Evolutionary conservation across 1,284 basidiomycete genomes (phyloP).

Genomic region (Trametes versicolor): DNA sequence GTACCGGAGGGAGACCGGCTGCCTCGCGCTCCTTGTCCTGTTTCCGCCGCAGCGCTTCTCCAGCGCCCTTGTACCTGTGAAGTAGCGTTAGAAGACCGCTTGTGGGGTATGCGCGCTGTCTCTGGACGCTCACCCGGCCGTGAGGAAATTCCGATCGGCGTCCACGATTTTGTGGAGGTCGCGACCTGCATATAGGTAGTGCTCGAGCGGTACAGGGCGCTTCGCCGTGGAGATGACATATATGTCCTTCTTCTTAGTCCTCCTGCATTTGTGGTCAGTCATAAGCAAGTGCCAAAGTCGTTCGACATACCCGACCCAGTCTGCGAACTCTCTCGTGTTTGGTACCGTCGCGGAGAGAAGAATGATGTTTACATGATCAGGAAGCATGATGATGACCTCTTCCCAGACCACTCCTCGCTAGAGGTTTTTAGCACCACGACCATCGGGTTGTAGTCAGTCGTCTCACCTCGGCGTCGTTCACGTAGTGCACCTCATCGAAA

Average conservation of each 20-base stretch:
- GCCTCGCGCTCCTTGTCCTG: constrained; percentile 98
- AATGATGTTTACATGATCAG: constrained; percentile 97
- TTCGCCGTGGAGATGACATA: constrained; percentile 99
- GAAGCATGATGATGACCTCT: constrained; percentile 99
- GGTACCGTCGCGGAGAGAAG: constrained; percentile 98
- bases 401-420: constrained; percentile 99
- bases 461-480: constrained; percentile 95
- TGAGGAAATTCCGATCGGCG: constrained; percentile 81
- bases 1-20: constrained; percentile 86
- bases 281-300: constrained; percentile 2
- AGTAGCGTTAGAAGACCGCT: not conserved
- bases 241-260: constrained; percentile 99
- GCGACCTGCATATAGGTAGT: constrained; percentile 94
- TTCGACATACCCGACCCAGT: constrained; percentile 93
- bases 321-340: constrained; percentile 98
- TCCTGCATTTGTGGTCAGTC: constrained; percentile 55
- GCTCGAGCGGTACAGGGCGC: constrained; percentile 96
- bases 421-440: constrained; percentile 3
- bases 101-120: no score
- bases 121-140: constrained; percentile 64
- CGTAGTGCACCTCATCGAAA: constrained; percentile 99
- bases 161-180: constrained; percentile 96
- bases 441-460: constrained; percentile 33
- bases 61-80: constrained; percentile 86
- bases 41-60: constrained; percentile 89